phyloP scores from a whole-genome alignment of 306 rosid species.

The Quercus agrifolia region DNA sequence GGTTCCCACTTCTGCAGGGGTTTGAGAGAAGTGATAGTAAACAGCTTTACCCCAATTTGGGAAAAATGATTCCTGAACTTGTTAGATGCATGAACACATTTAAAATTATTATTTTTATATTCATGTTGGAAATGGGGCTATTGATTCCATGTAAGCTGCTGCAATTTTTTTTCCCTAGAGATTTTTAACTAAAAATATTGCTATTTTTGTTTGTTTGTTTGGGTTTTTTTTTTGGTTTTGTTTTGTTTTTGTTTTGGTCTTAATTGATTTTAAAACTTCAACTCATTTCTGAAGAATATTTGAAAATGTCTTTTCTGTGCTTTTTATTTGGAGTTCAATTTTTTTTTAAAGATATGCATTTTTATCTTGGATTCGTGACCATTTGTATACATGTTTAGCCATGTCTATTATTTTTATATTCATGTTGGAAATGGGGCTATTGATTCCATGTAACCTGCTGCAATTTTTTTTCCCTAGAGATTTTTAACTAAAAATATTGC shows the following conservation, averaged over 20 bases:
- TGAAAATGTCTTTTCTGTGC: not conserved
- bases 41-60: too few species aligned
- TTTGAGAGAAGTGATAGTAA: too few species aligned
- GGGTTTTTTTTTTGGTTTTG: not conserved
- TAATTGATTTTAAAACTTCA: not conserved
- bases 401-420: too few species aligned
- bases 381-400: slow-evolving; percentile 17
- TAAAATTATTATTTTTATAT: too few species aligned
- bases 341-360: not conserved
- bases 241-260: not conserved
- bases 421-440: not conserved
- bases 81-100: not conserved
- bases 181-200: not conserved
- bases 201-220: not conserved
- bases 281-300: not conserved
- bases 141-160: not conserved
- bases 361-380: slow-evolving; percentile 25
- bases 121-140: not conserved
- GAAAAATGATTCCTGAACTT: too few species aligned
- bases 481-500: not conserved
- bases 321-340: not conserved
- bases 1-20: too few species aligned
- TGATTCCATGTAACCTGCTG: not conserved
- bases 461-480: not conserved
- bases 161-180: not conserved